Percentiles rank a stretch among this genome's conserved stretches.
Evolutionary conservation across 1,284 basidiomycete genomes (phyloP).

Genomic region (Phylloboletellus chloephorus): DNA sequence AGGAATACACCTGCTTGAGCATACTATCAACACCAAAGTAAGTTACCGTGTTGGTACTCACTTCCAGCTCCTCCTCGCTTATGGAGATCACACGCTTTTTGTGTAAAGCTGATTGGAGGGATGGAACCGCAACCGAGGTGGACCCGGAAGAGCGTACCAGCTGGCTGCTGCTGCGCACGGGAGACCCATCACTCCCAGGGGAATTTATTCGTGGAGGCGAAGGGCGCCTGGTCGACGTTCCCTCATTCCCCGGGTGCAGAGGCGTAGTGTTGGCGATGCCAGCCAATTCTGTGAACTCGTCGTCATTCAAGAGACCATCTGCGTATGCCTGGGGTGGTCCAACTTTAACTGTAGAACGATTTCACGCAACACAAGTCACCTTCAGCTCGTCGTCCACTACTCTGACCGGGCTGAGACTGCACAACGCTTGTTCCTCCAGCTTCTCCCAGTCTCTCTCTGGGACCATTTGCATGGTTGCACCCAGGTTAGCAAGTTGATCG

Average conservation of each 20-base stretch:
- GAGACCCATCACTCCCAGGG: background rate
- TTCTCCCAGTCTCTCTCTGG: conserved; percentile 55
- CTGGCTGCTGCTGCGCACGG: background rate
- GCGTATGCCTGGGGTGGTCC: conserved; percentile 21
- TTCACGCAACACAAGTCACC: conserved; percentile 15
- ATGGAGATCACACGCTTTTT: background rate
- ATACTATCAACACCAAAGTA: conserved; percentile 1
- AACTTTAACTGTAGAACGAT: conserved; percentile 8
- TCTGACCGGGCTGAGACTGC: conserved; percentile 7
- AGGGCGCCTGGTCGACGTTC: background rate
- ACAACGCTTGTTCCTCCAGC: conserved; percentile 17
- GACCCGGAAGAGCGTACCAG: background rate
- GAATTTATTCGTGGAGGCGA: background rate
- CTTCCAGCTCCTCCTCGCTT: conserved; percentile 24
- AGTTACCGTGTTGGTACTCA: conserved; percentile 2
- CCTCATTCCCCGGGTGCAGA: background rate
- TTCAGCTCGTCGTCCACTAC: conserved; percentile 12
- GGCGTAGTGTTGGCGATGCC: background rate
- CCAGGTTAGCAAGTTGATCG: conserved; percentile 60
- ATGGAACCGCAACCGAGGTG: background rate
- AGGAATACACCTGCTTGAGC: conserved; percentile 21
- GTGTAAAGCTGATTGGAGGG: background rate
- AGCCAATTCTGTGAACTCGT: conserved; percentile 9
- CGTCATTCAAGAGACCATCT: conserved; percentile 13
- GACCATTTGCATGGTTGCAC: conserved; percentile 36